Base-by-base conservation (phyloP, 495 filamentous ascomycete genomes). In the Neurospora sp. region DNA sequence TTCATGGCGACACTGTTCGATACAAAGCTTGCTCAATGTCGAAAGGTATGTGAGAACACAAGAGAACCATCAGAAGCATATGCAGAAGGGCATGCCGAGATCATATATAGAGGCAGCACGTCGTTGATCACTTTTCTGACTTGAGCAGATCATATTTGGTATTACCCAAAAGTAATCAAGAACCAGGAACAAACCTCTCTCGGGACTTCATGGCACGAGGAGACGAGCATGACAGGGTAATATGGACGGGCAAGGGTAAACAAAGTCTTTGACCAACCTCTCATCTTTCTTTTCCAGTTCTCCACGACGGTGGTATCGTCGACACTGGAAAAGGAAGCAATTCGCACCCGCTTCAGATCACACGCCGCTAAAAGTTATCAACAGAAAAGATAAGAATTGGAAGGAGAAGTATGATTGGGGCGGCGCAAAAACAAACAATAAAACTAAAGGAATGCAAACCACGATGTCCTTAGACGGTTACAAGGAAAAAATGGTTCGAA, bases 1-100 rank as follows among this genome's bases (percentile, higher is more conserved):
- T 77, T 79, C 81, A 83, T 83, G 71, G 69, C 77, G 77, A 66
- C 28, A 66, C 54, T 66, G 54, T 34, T 66, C 15, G 28, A 66
- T 66, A 34, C 31, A 66, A 15, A 66, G 31, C 13, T 31, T 17
- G 31, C 11, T 66, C 13, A 17, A 34, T 34, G 28, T 19, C 24
- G 54, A 66, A 34, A 66, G 28, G 31, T 19, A 66, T 66, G 54
- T 19, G 15, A 36, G 4, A 66, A 34, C 28, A 66, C 28, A 34
- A 34, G 2, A 66, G 21, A 34, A 9, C 54, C 5, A 66, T 66
- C 28, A 66, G 13, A 36, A 34, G 54, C 28, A 62, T 24, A 31
- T 7, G 54, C 2, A 19, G 31, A 66, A 66, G 54, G 54, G 28
- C 7, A 34, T 34, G 28, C 28, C 28, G 54, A 19, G 54, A 19